These are phyloP conservation scores for Annulohypoxylon nitens DNA, from an alignment of 495 filamentous ascomycete genomes.

Conservation along the genomic window DNA sequence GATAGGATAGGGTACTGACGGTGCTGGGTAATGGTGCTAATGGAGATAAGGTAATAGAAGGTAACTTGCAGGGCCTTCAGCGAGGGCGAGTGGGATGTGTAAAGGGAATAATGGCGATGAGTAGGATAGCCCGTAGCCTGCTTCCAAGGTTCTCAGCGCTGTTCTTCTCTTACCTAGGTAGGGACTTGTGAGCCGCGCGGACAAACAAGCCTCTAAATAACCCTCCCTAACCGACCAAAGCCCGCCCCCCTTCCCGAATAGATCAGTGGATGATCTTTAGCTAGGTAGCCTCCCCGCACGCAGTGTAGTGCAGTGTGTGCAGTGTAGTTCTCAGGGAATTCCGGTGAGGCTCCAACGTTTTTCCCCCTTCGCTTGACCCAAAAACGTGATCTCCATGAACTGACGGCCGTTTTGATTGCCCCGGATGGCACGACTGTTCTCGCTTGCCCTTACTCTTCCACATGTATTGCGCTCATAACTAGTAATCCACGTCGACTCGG, in stretches of 20 bases:
- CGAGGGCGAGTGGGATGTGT: background rate
- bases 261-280: background rate
- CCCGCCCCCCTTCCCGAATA: slow-evolving; percentile 15
- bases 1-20: background rate
- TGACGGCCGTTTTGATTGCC: background rate
- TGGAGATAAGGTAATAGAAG: background rate
- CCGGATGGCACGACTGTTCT: background rate
- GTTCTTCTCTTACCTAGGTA: background rate
- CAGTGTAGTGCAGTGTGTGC: background rate
- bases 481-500: background rate
- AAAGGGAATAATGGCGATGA: slow-evolving; percentile 4
- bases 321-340: background rate
- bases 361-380: background rate
- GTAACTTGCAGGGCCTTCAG: background rate
- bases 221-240: slow-evolving; percentile 2
- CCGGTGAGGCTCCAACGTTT: slow-evolving; percentile 41
- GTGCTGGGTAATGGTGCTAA: too few species aligned
- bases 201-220: slow-evolving; percentile 18
- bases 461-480: slow-evolving; percentile 1
- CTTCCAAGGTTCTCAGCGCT: slow-evolving; percentile 27
- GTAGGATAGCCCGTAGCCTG: slow-evolving; percentile 35
- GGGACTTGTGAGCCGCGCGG: slow-evolving; percentile 2
- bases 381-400: background rate
- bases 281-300: slow-evolving; percentile 26
- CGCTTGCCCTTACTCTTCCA: background rate